Evolutionary conservation across 371 early-diverging fungal genomes (phyloP), one percentile per base, ranked within the genome.

Genomic region (Encephalitozoon romaleae): DNA sequence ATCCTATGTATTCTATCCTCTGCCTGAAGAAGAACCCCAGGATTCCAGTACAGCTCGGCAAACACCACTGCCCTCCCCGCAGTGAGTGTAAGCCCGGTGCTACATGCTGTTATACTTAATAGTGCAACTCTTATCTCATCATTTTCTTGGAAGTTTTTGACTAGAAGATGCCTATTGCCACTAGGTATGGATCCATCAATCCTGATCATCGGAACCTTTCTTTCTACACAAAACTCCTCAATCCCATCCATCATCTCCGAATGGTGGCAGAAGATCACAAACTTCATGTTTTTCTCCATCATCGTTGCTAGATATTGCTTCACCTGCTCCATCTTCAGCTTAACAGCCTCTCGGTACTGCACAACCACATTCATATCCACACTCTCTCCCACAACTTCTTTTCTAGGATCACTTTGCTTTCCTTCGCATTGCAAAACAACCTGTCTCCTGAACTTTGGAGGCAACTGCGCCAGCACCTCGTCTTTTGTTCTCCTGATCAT

Each of bases 21-120:
- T 41, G 85, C 85, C 64, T 84, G 89, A n/a, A 88, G 72, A 12
- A 88, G 39, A 43, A 85, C 83, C 8, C 87, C 88, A 0, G 90
- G 90, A 30, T 87, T 88, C 89, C 88, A 89, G 45, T 80, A 87
- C n/a, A 89, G 76, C 74, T 89, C 90, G 32, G 88, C 88, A 84
- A 89, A 89, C 26, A 89, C 65, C 2, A 89, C 89, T 6, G 82
- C 45, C 72, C 85, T 87, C 0, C 87, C 90, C 23, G 82, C 84
- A 34, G 82, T 83, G n/a, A 89, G 79, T 8, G 87, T 89, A 30
- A 89, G 72, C 49, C 89, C 89, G 6, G 87, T 86, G 41, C 84
- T 86, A 15, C 86, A 86, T 1, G 88, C 88, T 2, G 87, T 87
- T 54, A 89, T 74, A 43, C 86, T 84, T 9, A 89, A 72, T 5